Conservation (phyloP, 2,329 filamentous ascomycete species). For the Aureobasidium sp. region DNA sequence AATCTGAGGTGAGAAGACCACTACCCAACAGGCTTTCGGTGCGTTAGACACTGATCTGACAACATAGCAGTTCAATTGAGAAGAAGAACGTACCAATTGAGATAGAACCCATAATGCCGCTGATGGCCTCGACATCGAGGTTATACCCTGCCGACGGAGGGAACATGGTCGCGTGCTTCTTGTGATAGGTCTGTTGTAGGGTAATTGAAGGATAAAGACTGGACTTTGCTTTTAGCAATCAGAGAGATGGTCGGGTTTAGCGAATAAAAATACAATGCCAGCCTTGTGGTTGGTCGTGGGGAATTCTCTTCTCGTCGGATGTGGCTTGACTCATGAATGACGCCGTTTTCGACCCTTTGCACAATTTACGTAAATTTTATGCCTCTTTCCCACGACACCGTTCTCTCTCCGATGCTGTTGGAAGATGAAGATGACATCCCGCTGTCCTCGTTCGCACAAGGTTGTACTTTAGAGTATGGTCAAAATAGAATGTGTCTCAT, state of each 20-base stretch:
- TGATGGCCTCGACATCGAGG: conserved; percentile 82
- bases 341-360: conserved; percentile 1
- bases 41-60: background rate
- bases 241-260: background rate
- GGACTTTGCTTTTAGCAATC: background rate
- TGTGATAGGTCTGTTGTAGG: background rate
- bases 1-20: conserved; percentile 96
- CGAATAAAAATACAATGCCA: background rate
- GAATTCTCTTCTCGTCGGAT: background rate
- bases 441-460: too few species aligned
- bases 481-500: too few species aligned
- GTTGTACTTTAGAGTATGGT: too few species aligned
- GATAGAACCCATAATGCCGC: conserved; percentile 88
- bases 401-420: too few species aligned
- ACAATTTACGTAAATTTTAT: conserved; percentile 1
- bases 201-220: background rate
- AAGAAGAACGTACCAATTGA: conserved; percentile 52
- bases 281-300: conserved; percentile 10
- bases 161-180: conserved; percentile 37
- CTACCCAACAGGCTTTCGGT: conserved; percentile 76
- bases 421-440: background rate
- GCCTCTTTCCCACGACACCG: background rate
- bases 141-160: conserved; percentile 51
- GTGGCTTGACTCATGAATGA: conserved; percentile 9
- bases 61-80: background rate